Conservation (phyloP, 305 asterid genomes). For the Rubia tinctorum region DNA sequence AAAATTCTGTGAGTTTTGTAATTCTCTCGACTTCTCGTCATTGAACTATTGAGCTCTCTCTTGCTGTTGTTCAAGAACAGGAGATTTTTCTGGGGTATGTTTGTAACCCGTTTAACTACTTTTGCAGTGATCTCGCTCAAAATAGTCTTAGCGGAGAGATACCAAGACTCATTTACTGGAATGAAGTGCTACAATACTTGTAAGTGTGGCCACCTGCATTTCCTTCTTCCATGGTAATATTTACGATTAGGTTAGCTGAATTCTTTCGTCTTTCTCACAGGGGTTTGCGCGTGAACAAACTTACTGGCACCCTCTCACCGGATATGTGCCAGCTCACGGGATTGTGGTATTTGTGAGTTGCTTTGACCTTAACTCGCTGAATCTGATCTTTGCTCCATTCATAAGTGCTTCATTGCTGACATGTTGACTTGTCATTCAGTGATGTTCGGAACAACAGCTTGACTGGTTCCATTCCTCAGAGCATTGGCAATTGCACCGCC, state of each 20-base stretch:
- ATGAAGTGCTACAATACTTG: conserved; percentile 93
- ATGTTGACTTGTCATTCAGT: conserved; percentile 28
- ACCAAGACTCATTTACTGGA: conserved; percentile 92
- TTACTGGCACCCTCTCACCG: conserved; percentile 81
- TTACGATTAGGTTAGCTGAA: neutral
- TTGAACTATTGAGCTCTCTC: neutral
- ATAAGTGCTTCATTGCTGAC: neutral
- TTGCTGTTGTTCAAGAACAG: neutral
- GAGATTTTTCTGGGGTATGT: neutral
- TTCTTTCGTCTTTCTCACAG: conserved; percentile 13
- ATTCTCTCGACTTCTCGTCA: neutral
- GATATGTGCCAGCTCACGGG: conserved; percentile 97
- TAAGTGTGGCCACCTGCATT: conserved; percentile 31
- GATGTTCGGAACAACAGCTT: conserved; percentile 95
- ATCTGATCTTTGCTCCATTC: neutral
- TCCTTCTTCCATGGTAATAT: neutral
- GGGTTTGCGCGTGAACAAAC: conserved; percentile 88
- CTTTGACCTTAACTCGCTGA: neutral
- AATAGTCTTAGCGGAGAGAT: conserved; percentile 90
- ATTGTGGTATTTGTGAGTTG: conserved; percentile 95
- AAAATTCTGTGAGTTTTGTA: conserved; percentile 71
- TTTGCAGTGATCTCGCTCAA: conserved; percentile 85
- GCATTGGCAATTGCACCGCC: conserved; percentile 88
- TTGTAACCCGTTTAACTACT: conserved; percentile 3
- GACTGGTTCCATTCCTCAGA: conserved; percentile 80